Conservation (phyloP, 1,284 basidiomycete genomes). For the Vanrija sp. region DNA sequence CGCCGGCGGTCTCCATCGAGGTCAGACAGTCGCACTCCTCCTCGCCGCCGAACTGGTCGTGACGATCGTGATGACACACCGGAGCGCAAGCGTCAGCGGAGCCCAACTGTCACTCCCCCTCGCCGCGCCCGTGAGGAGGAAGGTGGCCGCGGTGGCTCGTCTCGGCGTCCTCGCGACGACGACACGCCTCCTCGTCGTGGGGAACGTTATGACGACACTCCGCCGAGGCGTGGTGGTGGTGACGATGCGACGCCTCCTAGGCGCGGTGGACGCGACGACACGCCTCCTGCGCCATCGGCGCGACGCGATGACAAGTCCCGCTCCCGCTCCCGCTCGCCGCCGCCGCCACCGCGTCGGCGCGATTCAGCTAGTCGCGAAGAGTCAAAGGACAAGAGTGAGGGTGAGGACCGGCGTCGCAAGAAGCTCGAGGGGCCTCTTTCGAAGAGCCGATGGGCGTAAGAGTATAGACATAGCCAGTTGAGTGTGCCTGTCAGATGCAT, state of each 20-base stretch:
- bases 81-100: background rate
- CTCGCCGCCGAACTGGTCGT: background rate
- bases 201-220: background rate
- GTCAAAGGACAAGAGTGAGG: background rate
- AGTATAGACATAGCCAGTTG: no score
- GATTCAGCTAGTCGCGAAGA: background rate
- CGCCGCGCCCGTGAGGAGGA: conserved; percentile 6
- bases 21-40: background rate
- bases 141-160: background rate
- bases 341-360: background rate
- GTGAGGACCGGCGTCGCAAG: conserved; percentile 1
- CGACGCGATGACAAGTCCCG: background rate
- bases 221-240: background rate
- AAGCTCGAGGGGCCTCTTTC: conserved; percentile 16
- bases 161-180: background rate
- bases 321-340: conserved; percentile 4
- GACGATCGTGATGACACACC: background rate
- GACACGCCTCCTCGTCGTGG: conserved; percentile 7
- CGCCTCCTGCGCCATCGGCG: background rate
- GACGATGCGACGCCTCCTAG: conserved; percentile 1
- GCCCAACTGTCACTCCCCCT: conserved; percentile 1
- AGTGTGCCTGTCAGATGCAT: no score
- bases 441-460: conserved; percentile 16
- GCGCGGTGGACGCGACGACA: background rate
- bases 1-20: background rate